These are phyloP conservation scores for Acanthamoeba triangularis DNA, from an alignment of 208 protist genomes.

Conservation along the genomic window DNA sequence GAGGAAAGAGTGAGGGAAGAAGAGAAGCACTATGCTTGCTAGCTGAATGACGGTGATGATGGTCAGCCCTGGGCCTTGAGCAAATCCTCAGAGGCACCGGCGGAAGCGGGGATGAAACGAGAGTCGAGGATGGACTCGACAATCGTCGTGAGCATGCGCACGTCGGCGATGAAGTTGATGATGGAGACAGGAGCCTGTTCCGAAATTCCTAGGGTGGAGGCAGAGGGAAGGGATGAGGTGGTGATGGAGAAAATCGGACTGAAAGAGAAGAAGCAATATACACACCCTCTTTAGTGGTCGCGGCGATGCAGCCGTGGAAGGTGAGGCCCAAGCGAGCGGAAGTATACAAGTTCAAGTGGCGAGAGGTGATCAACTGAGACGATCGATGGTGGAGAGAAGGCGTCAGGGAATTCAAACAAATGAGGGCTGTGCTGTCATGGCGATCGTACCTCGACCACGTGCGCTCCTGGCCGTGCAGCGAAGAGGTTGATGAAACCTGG, in stretches of 20 bases:
- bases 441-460: slow-evolving; percentile 57
- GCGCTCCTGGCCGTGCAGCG: slow-evolving; percentile 9
- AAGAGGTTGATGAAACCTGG: slow-evolving; percentile 60
- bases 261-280: neutral
- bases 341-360: slow-evolving; percentile 43
- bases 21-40: too few species aligned
- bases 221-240: neutral
- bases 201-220: neutral
- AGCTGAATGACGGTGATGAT: too few species aligned
- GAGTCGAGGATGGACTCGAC: slow-evolving; percentile 36
- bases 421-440: neutral
- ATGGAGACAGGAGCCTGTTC: neutral
- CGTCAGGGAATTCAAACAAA: neutral
- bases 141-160: neutral
- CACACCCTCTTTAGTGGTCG: neutral
- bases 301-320: slow-evolving; percentile 26
- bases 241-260: neutral
- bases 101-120: neutral
- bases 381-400: neutral
- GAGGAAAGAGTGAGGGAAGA: too few species aligned
- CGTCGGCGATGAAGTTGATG: slow-evolving; percentile 39
- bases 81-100: too few species aligned
- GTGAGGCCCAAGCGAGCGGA: slow-evolving; percentile 29
- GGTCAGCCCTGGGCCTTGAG: too few species aligned
- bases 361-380: slow-evolving; percentile 32